Conservation (phyloP, 257 asterid species). For the Eucommia ulmoides region DNA sequence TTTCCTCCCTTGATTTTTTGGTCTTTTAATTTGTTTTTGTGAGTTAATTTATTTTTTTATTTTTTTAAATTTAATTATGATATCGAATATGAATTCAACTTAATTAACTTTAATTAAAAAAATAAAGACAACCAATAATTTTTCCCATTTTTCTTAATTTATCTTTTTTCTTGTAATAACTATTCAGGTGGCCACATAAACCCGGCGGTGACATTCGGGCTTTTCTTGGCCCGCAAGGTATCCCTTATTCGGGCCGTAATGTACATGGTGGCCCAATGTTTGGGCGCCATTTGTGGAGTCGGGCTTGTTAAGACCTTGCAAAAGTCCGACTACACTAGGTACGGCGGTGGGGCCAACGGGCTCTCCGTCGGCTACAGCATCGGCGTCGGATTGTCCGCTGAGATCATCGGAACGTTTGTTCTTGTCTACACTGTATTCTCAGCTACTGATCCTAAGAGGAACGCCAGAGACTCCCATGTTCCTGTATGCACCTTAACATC, state of each 20-base stretch:
- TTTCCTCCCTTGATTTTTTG: no score
- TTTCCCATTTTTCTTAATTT: no score
- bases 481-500: slow-evolving; percentile 35
- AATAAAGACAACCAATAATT: no score
- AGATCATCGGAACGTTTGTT: slow-evolving; percentile 38
- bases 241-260: slow-evolving; percentile 29
- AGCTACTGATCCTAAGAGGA: slow-evolving; percentile 46
- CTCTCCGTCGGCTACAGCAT: slow-evolving; percentile 20
- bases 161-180: no score
- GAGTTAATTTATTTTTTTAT: no score
- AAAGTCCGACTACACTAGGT: slow-evolving; percentile 13
- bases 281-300: slow-evolving; percentile 40
- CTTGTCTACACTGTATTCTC: slow-evolving; percentile 41
- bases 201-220: slow-evolving; percentile 43
- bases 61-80: no score
- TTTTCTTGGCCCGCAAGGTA: slow-evolving; percentile 35
- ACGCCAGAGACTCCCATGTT: slow-evolving; percentile 43
- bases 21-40: no score
- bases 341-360: slow-evolving; percentile 37
- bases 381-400: slow-evolving; percentile 38
- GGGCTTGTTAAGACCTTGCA: slow-evolving; percentile 39
- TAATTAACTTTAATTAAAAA: no score
- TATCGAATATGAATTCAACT: no score
- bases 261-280: slow-evolving; percentile 39
- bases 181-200: slow-evolving; percentile 33